phyloP scores from a whole-genome alignment of 306 rosid genomes.

The Mucuna pruriens region DNA sequence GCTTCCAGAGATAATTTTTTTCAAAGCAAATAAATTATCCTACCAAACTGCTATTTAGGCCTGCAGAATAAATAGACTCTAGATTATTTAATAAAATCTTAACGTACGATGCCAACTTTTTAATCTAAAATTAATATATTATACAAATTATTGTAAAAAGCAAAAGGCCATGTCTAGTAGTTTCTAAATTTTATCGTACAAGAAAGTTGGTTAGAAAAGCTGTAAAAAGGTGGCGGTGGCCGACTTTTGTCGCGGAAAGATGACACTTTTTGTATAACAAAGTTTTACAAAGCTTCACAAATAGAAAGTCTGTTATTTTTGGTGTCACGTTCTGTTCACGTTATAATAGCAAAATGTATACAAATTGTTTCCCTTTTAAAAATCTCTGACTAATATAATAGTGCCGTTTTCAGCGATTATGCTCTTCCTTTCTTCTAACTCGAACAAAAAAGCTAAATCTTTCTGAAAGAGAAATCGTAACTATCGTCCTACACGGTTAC shows the following conservation, averaged over 20 bases:
- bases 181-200: background rate
- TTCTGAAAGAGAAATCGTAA: background rate
- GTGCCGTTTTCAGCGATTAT: background rate
- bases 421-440: background rate
- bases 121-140: background rate
- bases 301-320: constrained; percentile 20
- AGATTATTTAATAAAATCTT: too few species aligned
- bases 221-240: constrained; percentile 35
- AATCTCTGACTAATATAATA: background rate
- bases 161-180: background rate
- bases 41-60: background rate
- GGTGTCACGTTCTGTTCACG: background rate
- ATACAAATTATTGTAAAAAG: background rate
- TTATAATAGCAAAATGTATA: background rate
- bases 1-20: background rate
- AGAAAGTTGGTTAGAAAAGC: constrained; percentile 24
- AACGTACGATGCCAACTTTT: background rate
- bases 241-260: constrained; percentile 32
- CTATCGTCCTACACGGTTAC: background rate
- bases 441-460: background rate
- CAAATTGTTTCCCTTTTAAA: background rate
- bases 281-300: constrained; percentile 5
- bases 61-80: too few species aligned
- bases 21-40: background rate
- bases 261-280: background rate